phyloP scores from a whole-genome alignment of 768 basidiomycete genomes.

The Leccinellum rugosiceps region DNA sequence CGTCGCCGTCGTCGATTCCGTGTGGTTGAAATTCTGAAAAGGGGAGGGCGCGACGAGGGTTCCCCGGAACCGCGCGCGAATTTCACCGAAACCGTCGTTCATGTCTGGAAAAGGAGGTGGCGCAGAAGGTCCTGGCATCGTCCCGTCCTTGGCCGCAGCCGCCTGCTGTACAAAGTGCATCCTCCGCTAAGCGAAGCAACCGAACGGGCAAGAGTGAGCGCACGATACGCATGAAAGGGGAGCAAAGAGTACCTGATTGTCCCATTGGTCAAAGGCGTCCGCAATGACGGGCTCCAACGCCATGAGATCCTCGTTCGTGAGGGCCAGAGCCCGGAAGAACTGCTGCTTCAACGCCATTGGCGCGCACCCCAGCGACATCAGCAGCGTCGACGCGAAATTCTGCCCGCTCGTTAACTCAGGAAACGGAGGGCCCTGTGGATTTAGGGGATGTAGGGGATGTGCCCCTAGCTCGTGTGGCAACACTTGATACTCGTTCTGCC shows the following conservation, averaged over 20 bases:
- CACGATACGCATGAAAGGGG: not conserved
- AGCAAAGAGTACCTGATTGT: constrained; percentile 55
- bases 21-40: constrained; percentile 39
- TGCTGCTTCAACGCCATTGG: constrained; percentile 68
- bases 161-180: constrained; percentile 44
- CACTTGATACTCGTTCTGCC: constrained; percentile 39
- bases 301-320: constrained; percentile 77
- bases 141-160: constrained; percentile 32
- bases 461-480: constrained; percentile 34
- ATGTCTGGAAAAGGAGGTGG: constrained; percentile 30
- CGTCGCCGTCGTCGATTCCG: constrained; percentile 30
- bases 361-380: constrained; percentile 73
- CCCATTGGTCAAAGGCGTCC: constrained; percentile 85
- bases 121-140: constrained; percentile 26
- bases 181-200: constrained; percentile 36
- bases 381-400: constrained; percentile 74
- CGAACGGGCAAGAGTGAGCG: not conserved
- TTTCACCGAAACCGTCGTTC: constrained; percentile 32
- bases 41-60: constrained; percentile 59
- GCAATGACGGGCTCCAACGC: constrained; percentile 78
- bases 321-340: constrained; percentile 63
- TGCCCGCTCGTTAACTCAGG: constrained; percentile 64
- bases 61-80: constrained; percentile 65
- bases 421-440: constrained; percentile 58
- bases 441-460: constrained; percentile 29